These are phyloP conservation scores for Mesembryanthemum crystallinum DNA, from an alignment of 148 eudicot species.

Conservation along the genomic window DNA sequence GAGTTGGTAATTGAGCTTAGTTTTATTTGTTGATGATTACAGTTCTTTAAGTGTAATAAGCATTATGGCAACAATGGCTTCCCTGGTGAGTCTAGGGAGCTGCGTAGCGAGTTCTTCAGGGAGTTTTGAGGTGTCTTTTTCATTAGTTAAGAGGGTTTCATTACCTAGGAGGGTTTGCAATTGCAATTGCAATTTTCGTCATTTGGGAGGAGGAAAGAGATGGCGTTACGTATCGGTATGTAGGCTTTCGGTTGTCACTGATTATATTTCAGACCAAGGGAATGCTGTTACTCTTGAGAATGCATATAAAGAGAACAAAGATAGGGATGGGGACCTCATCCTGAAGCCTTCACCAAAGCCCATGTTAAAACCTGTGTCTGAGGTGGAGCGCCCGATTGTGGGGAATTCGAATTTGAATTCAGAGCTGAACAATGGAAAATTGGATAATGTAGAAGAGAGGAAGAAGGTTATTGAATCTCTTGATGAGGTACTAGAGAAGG, in stretches of 20 bases:
- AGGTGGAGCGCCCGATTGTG: constrained; percentile 31
- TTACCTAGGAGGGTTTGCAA: constrained; percentile 42
- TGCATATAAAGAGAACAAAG: constrained; percentile 57
- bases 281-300: constrained; percentile 67
- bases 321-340: constrained; percentile 54
- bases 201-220: constrained; percentile 50
- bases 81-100: constrained; percentile 86
- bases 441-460: constrained; percentile 45
- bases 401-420: constrained; percentile 37
- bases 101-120: constrained; percentile 48
- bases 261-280: constrained; percentile 71
- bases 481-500: constrained; percentile 93
- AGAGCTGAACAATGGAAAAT: constrained; percentile 30
- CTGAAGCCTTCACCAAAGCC: constrained; percentile 82
- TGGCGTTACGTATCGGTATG: constrained; percentile 79
- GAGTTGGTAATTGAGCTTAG: constrained; percentile 5
- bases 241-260: constrained; percentile 67
- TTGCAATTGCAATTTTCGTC: constrained; percentile 51
- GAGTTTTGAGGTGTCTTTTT: constrained; percentile 55
- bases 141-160: constrained; percentile 47
- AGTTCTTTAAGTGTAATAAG: constrained; percentile 16
- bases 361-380: constrained; percentile 46
- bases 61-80: constrained; percentile 82
- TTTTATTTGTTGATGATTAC: constrained; percentile 26
- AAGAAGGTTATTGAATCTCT: constrained; percentile 83